Evolutionary conservation across 495 filamentous ascomycete species (phyloP), one percentile per base, ranked within the genome.

Genomic region (Cercophora samala): DNA sequence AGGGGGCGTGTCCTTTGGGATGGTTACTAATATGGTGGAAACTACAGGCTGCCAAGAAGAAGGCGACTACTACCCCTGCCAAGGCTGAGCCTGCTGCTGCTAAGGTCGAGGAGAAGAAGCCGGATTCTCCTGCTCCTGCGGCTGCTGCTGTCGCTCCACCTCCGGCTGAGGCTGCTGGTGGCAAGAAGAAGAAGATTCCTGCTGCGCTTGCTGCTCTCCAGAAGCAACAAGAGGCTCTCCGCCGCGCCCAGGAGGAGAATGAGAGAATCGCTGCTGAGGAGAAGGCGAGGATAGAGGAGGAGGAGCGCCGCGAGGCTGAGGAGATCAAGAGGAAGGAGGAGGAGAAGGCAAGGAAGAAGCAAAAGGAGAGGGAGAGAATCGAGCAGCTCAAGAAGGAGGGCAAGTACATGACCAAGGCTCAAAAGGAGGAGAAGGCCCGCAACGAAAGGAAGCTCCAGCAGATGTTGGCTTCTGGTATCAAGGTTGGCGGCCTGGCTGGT

Each of bases 311-410:
- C 22, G 90, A 87, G 25, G 91, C 84, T 13, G 93, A 96, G 77
- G 93, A 96, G 83, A 67, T 0, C 19, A 82, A 82, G 73, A 75
- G 78, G 23, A 80, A 66, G 63, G 80, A 81, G 66, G 75, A 77
- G 64, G 71, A 88, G 81, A 73, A 89, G 72, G 88, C 89, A 15
- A 79, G 84, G 53, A 97, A 90, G 84, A 98, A 97, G 83, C 92
- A 96, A 75, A 96, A 90, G 78, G 96, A 99, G 76, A 96, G 90
- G 78, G 91, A 97, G 78, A 94, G 86, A 82, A 93, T 96, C 68
- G 96, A 99, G 72, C 91, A 97, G 78, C 86, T 97, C 18, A 95
- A 95, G 82, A 93, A 87, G 75, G 93, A 97, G 78, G 96, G 96
- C 72, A 97, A 96, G 75, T 93, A 93, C 71, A 82, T 97, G 67